Evolutionary conservation across 2,329 filamentous ascomycete species (phyloP), one percentile per base, ranked within the genome.

Genomic region (Hymenoscyphus occultus): DNA sequence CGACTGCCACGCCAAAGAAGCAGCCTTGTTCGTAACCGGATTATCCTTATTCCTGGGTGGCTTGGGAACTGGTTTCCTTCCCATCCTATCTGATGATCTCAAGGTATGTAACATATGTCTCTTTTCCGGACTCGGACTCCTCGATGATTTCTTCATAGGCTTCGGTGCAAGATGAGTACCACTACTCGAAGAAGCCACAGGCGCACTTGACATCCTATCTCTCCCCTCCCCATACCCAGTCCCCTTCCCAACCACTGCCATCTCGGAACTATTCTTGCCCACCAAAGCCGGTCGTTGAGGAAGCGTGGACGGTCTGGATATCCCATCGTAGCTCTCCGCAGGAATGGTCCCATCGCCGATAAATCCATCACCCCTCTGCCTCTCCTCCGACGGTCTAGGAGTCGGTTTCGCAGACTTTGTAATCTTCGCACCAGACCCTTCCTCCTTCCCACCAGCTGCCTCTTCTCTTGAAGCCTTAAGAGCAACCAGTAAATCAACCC

Each of bases 401-500:
- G 70, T 72, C 62, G 59, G 31, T 68, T 78, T 82, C 10, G 61
- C 57, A 62, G 58, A 42, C 67, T 79, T 82, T 7, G 62, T 62
- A 16, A 70, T 68, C 60, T 72, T 75, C 31, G 68, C 67, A 39
- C 51, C 65, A 14, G 63, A 64, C 14, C 67, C 67, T 12, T 68
- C 68, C n/a, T 68, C 69, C 1, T n/a, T 64, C 60, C 56, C 64
- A 57, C 51, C 72, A 67, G 68, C 69, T 68, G 69, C 10, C 19
- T 81, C 83, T 66, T 82, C 76, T 64, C 86, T 80, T n/a, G 86
- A 88, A 69, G 90, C 81, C 67, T 88, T 86, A 64, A 98, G 80
- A 6, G 93, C 90, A 74, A 95, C 90, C 6, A 98, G 83, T 40
- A 98, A 81, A 75, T 97, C 92, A 60, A 97, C 92, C 59, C 93